Percentiles rank a stretch among this genome's conserved stretches.
phyloP scores from a whole-genome alignment of 495 filamentous ascomycete species.

The Aspergillus affinis region DNA sequence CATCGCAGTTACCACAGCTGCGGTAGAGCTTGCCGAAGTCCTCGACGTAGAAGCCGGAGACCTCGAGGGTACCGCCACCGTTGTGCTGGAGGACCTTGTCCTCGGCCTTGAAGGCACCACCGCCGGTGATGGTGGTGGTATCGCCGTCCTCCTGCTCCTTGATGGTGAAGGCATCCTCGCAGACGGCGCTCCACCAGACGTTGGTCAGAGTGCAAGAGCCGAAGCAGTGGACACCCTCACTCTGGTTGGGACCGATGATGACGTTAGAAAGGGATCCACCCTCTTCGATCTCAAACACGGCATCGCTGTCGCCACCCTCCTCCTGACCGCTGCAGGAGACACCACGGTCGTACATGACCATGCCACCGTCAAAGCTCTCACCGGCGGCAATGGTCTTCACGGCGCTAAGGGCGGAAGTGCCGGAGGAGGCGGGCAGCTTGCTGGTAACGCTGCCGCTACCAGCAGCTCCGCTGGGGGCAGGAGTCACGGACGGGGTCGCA shows the following conservation, averaged over 20 bases:
- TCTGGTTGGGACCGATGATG: constrained; percentile 53
- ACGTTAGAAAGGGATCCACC: constrained; percentile 54
- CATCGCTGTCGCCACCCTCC: constrained; percentile 50
- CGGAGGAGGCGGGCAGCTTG: background rate
- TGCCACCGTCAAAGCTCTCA: constrained; percentile 43
- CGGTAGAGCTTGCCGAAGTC: constrained; percentile 56
- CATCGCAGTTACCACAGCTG: constrained; percentile 57
- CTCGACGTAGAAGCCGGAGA: constrained; percentile 55
- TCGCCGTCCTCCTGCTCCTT: constrained; percentile 35
- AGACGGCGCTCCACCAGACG: constrained; percentile 46
- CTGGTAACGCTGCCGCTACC: background rate
- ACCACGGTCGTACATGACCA: constrained; percentile 46
- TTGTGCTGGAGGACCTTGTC: constrained; percentile 67
- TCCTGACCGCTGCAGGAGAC: constrained; percentile 41
- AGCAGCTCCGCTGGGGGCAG: background rate
- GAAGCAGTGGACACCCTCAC: constrained; percentile 54
- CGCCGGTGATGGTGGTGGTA: constrained; percentile 47
- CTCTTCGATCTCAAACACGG: constrained; percentile 50
- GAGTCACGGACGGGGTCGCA: background rate
- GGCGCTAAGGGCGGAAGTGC: background rate
- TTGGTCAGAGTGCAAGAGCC: constrained; percentile 52
- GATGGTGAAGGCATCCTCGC: constrained; percentile 20
- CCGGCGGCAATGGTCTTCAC: constrained; percentile 31
- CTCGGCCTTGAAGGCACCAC: constrained; percentile 54
- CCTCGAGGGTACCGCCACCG: constrained; percentile 54